Base-by-base conservation (phyloP, 129 eudicot genomes). In the Flaveria bidentis region DNA sequence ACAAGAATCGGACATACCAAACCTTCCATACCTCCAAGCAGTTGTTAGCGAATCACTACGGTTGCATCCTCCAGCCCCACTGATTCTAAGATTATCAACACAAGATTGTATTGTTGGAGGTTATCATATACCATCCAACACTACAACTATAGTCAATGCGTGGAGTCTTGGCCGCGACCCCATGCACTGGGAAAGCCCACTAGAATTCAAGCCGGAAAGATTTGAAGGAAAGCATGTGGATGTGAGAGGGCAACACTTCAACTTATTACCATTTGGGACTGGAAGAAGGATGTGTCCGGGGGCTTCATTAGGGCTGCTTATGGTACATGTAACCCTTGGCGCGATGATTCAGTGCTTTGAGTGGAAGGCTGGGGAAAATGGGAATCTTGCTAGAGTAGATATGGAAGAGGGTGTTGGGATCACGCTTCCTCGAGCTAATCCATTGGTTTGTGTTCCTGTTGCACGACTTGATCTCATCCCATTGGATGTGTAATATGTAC, bases 241-340 rank as follows among this genome's bases (percentile, higher is more conserved):
- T 23, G 39, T 56, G 6, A 47, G 78, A 42, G 79, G 87, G 42
- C 87, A 79, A 22, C 57, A 79, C 28, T 75, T 75, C 28, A 23
- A 39, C 0, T 41, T 50, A 53, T 25, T 84, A 22, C 87, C 87
- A 44, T 84, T 84, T 71, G 87, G 87, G 14, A 23, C 72, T 0
- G 87, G 87, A 7, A 69, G 81, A 30, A 79, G 87, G 70, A 70
- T 73, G 22, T 83, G 87, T 33, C 83, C 87, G n/a, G 87, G 87
- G 28, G 74, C 70, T 44, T 61, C 74, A 17, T 61, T 83, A 9
- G 83, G 83, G 16, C 50, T 66, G 65, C 9, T 41, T 0, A 58
- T 74, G 53, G 20, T 78, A 0, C 81, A 83, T 2, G 3, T 22
- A 33, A 75, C 80, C 9, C 52, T 75, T 39, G 87, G 81, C 5